Base-by-base conservation (phyloP, 2,329 filamentous ascomycete genomes). In the Chalaropsis ovoidea region DNA sequence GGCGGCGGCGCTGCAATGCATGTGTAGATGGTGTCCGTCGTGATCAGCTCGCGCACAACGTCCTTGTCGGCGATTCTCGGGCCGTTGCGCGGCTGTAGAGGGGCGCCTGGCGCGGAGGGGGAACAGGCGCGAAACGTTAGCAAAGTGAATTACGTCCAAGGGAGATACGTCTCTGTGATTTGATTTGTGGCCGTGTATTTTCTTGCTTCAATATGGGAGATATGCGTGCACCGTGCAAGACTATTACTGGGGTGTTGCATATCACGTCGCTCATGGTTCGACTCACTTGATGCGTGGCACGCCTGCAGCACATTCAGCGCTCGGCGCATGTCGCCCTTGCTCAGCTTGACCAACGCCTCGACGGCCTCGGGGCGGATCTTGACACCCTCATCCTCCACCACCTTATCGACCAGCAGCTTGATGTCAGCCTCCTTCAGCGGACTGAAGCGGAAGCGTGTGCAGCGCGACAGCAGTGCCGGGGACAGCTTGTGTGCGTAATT, bases 401-500 rank as follows among this genome's bases (percentile, higher is more conserved):
- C 94, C 74, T 88, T 87, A 73, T 96, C 90, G 7, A 99, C 91
- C 64, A 97, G 76, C 1, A 83, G 81, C 62, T 90, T 81, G 68
- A 99, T 96, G 73, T 97, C 94, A 6, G 75, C 79, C 71, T 96
- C 89, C 74, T 95, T 95, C 65, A 99, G 78, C 11, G 94, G 94
- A 70, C 90, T 95, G 76, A 99, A 99, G 41, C 94, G 82, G 75
- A 99, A 99, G 45, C 94, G 81, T 10, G 94, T 99, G 77, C 94
- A 99, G 71, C 94, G 82, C 61, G 93, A 97, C 64, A 99, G 80
- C 54, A 99, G 80, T 0, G 94, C 94, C 0, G 94, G 93, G 13
- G 90, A 95, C 47, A 99, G 85, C 76, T 99, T 99, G 79, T 99
- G 94, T 39, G 94, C 94, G 76, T 99, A 99, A 77, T 99, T 99